These are phyloP conservation scores for Xylaria acuta DNA, from an alignment of 495 filamentous ascomycete genomes.

Conservation along the genomic window DNA sequence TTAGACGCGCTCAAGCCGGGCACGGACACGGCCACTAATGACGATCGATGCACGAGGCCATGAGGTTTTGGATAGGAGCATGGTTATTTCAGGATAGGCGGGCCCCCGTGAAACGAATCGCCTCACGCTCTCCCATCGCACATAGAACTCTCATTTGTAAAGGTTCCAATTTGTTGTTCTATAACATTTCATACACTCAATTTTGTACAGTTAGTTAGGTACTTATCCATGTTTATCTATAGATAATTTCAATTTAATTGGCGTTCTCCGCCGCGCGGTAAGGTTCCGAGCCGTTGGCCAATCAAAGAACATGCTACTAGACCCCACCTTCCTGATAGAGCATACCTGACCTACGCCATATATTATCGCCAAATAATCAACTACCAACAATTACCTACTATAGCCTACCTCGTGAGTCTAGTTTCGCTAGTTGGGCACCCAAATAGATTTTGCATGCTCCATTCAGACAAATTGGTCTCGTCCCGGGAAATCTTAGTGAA, in stretches of 20 bases:
- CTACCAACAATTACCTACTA: background rate
- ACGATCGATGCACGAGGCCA: background rate
- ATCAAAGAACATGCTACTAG: background rate
- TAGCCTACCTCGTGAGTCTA: no score
- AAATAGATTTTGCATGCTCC: no score
- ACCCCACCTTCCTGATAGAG: conserved; percentile 14
- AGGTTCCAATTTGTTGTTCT: background rate
- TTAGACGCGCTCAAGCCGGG: conserved; percentile 23
- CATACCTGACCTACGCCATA: background rate
- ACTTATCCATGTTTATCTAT: background rate
- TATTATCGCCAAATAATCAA: background rate
- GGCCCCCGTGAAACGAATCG: background rate
- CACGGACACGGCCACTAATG: conserved; percentile 24
- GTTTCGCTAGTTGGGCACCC: no score
- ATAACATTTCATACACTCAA: background rate
- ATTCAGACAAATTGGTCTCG: no score
- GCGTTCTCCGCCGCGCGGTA: no score
- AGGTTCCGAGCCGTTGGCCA: background rate
- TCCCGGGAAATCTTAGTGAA: no score
- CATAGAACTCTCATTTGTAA: conserved; percentile 1
- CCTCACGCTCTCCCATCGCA: background rate
- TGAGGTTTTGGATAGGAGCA: background rate
- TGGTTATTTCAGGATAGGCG: background rate
- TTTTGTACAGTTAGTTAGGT: background rate
- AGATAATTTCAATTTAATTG: no score